Evolutionary conservation across 768 basidiomycete genomes (phyloP).

Genomic region (Wakefieldia striispora): DNA sequence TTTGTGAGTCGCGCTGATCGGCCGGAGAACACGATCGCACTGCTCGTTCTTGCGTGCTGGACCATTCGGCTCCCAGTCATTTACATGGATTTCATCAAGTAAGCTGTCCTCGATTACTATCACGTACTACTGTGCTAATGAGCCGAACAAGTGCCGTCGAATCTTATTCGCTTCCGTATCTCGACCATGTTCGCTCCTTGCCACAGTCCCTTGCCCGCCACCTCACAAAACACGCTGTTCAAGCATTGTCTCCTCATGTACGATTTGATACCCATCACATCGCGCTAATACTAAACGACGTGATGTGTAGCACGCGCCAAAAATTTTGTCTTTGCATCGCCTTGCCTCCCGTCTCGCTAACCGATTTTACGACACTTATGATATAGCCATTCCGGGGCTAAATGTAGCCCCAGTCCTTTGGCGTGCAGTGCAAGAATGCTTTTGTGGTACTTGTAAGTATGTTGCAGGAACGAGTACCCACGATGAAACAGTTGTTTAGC

Average conservation of each 20-base stretch:
- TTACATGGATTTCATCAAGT: slow-evolving; percentile 75
- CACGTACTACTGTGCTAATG: slow-evolving; percentile 5
- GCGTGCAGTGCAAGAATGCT: slow-evolving; percentile 57
- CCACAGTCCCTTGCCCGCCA: slow-evolving; percentile 62
- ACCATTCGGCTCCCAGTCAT: slow-evolving; percentile 72
- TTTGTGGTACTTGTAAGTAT: slow-evolving; percentile 75
- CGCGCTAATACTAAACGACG: slow-evolving; percentile 11
- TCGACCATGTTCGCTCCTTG: slow-evolving; percentile 65
- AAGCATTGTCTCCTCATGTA: slow-evolving; percentile 72
- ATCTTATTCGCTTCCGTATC: slow-evolving; percentile 72
- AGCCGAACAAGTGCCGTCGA: slow-evolving; percentile 60
- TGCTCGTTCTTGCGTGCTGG: slow-evolving; percentile 78
- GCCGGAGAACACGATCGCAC: slow-evolving; percentile 55
- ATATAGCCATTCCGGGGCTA: slow-evolving; percentile 64
- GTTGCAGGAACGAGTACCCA: not conserved
- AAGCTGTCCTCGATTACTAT: slow-evolving; percentile 21
- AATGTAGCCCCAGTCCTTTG: slow-evolving; percentile 79
- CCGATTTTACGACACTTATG: slow-evolving; percentile 50
- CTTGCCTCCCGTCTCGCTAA: slow-evolving; percentile 62
- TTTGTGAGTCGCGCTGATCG: slow-evolving; percentile 34
- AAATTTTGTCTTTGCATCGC: slow-evolving; percentile 52
- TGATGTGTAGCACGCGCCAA: slow-evolving; percentile 60
- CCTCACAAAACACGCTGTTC: slow-evolving; percentile 67
- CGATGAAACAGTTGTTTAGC: slow-evolving; percentile 35
- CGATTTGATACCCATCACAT: slow-evolving; percentile 4